phyloP scores from a whole-genome alignment of 768 basidiomycete genomes.

The Leucocoprinus birnbaumii region DNA sequence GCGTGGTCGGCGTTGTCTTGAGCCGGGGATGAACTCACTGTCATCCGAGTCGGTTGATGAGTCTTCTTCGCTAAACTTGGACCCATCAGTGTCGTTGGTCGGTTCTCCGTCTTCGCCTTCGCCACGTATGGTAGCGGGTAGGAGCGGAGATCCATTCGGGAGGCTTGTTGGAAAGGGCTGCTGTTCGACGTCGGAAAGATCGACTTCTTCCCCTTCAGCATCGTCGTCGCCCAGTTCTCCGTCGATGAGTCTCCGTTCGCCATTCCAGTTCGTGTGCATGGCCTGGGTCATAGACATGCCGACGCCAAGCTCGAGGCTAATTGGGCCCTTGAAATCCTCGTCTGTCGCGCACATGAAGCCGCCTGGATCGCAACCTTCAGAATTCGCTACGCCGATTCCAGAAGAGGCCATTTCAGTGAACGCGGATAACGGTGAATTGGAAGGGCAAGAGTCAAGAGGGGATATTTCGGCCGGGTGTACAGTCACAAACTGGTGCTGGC shows the following conservation, averaged over 20 bases:
- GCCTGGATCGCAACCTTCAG: slow-evolving; percentile 1
- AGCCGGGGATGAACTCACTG: slow-evolving; percentile 28
- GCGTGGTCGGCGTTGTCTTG: slow-evolving; percentile 15
- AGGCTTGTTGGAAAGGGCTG: slow-evolving; percentile 2
- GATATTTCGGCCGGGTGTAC: slow-evolving; percentile 25
- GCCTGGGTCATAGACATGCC: background rate
- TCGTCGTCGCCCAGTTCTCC: slow-evolving; percentile 14
- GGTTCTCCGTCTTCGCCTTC: slow-evolving; percentile 25
- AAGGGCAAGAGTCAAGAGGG: slow-evolving; percentile 20
- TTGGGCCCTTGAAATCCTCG: slow-evolving; percentile 3
- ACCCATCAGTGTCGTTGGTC: slow-evolving; percentile 17
- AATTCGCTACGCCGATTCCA: background rate
- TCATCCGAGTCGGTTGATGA: slow-evolving; percentile 21
- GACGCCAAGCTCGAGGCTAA: slow-evolving; percentile 2
- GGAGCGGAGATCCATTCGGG: background rate
- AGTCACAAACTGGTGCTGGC: slow-evolving; percentile 13
- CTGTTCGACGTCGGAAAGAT: slow-evolving; percentile 5
- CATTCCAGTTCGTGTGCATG: background rate
- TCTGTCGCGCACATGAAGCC: background rate
- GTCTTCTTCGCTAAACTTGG: slow-evolving; percentile 9
- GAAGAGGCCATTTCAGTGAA: background rate
- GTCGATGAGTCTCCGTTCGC: background rate
- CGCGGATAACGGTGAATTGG: slow-evolving; percentile 13
- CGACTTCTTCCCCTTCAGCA: slow-evolving; percentile 14
- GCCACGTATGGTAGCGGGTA: slow-evolving; percentile 6